Base-by-base conservation (phyloP, 805 yeast species). In the Debaryomyces castellii region DNA sequence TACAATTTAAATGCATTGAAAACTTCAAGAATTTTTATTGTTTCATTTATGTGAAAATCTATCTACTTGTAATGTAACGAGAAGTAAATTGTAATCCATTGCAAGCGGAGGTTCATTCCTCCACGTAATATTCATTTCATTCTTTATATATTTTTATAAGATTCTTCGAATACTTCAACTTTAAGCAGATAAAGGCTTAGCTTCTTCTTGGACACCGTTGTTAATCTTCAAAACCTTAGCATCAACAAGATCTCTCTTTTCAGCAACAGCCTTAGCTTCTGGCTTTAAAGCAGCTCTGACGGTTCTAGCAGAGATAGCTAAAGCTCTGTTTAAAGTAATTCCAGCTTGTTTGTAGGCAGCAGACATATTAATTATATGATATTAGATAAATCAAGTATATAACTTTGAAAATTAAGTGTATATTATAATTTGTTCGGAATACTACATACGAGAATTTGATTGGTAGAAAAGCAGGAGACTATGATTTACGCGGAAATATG, bases 211-310 rank as follows among this genome's bases (percentile, higher is more conserved):
- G 49, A 63, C 72, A 62, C 97, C 98, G 52, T 85, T 78, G 62
- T 78, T 85, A 71, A 83, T 79, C 64, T 77, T 79, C 67, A 85
- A 81, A 53, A 77, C 85, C 67, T 81, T 81, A 58, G 83, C 87
- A 63, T 92, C 98, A 52, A 87, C 70, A 61, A 69, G 54, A 57
- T 84, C 84, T 77, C 95, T 87, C 67, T 77, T 80, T 61, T 82
- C 80, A 55, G 85, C 86, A 50, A 76, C 79, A 52, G 81, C 86
- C 68, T 86, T 87, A 64, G 81, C 69, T 62, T 91, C 96, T 53
- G 90, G 83, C 78, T 92, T 92, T 67, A 92, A 81, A 43, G 97
- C 85, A 60, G 78, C 76, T 77, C 97, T 89, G 58, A 89, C 81
- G 51, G 96, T 81, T 67, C 83, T 83, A 63, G 97, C 96, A 63